Evolutionary conservation across 2,329 filamentous ascomycete genomes (phyloP), one percentile per base, ranked within the genome.

Genomic region (Basipetospora sp.): DNA sequence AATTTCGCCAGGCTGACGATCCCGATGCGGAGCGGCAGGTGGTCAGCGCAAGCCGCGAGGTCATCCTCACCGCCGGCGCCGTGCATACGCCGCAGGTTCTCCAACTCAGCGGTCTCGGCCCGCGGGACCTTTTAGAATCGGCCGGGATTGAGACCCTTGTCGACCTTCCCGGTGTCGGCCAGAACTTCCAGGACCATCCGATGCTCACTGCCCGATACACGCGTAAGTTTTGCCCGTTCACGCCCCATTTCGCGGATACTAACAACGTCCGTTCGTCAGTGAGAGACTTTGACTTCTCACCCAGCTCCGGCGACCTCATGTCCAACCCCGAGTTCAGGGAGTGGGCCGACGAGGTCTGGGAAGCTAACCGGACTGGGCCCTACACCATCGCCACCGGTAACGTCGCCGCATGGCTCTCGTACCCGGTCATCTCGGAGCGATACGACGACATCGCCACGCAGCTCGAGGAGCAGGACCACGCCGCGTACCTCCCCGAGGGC

Each of bases 121-220:
- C 61, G 1, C 53, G 51, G 1, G 50, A 50, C 1, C 56, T 64
- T 10, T 54, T 73, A 2, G 37, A 57, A 5, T 48, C 53, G 16
- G 55, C 63, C 36, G 49, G 59, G 11, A 71, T 72, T 25, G 49
- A 57, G 0, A 45, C 67, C 1, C 42, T 71, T 2, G 54, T 65
- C 19, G 54, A 67, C 39, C 58, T 70, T 1, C 69, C 69, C 0
- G 72, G 69, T 27, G 71, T 78, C 11, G 73, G 73, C 31, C 63
- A 57, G 14, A 74, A 75, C 50, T 57, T 77, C 18, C 62, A 72
- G 48, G 71, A 77, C 47, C 67, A 67, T 11, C 42, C 42, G 18
- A 45, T 45, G 29, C 20, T 45, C 4, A 43, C 34, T 5, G 39
- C 34, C 8, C 15, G 33, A n/a, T 41, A 36, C 20, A 41, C 28